Evolutionary conservation across 148 eudicot species (phyloP).

Genomic region (Amaranthus cruentus): DNA sequence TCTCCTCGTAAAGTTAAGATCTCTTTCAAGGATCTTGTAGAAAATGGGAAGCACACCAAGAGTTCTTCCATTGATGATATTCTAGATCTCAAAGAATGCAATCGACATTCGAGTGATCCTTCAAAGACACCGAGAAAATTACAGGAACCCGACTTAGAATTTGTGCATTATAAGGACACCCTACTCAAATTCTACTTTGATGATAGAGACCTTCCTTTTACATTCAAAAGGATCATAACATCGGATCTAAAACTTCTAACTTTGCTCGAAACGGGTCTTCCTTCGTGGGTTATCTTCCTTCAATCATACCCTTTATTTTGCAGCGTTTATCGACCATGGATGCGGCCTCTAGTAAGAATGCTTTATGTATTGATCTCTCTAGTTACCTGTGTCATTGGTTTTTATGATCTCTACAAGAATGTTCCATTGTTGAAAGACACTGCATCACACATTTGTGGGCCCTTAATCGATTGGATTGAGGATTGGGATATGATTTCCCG

Average conservation of each 20-base stretch:
- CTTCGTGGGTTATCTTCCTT: slow-evolving; percentile 93
- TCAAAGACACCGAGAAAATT: slow-evolving; percentile 20
- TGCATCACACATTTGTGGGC: slow-evolving; percentile 79
- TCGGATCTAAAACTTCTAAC: slow-evolving; percentile 75
- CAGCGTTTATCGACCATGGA: slow-evolving; percentile 93
- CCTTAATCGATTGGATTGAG: slow-evolving; percentile 88
- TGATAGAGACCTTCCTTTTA: slow-evolving; percentile 76
- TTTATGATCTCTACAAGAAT: slow-evolving; percentile 91
- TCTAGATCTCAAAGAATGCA: slow-evolving; percentile 53
- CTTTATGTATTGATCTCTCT: slow-evolving; percentile 64
- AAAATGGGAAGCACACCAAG: slow-evolving; percentile 9
- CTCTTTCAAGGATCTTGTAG: slow-evolving; percentile 21
- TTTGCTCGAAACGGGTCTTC: slow-evolving; percentile 85
- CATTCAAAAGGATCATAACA: slow-evolving; percentile 58
- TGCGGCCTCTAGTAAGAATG: slow-evolving; percentile 82
- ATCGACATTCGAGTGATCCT: slow-evolving; percentile 20
- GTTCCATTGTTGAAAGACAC: slow-evolving; percentile 88
- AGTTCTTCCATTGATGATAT: slow-evolving; percentile 29
- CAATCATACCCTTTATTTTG: slow-evolving; percentile 93
- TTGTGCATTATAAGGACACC: slow-evolving; percentile 62
- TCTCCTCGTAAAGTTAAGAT: slow-evolving; percentile 24
- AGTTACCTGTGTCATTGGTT: slow-evolving; percentile 83
- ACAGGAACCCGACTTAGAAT: slow-evolving; percentile 42
- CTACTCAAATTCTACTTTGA: slow-evolving; percentile 65
- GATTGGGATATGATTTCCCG: slow-evolving; percentile 89